Conservation (phyloP, 106 monocot genomes). For the Dioscorea alata region DNA sequence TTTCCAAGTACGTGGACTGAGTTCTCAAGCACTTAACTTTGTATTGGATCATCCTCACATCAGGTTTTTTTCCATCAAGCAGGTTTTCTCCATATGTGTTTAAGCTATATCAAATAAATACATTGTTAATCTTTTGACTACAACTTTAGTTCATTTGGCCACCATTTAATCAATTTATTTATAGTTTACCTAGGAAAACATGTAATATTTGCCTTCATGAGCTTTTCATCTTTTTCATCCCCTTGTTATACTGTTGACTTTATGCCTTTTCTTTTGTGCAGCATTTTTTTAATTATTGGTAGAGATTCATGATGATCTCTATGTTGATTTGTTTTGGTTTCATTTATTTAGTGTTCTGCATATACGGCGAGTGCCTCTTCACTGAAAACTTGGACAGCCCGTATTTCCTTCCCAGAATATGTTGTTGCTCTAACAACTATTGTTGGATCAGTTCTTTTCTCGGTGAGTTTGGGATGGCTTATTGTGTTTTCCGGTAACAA, state of each 20-base stretch:
- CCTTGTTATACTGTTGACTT: background rate
- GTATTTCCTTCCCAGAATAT: slow-evolving; percentile 80
- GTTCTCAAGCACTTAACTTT: slow-evolving; percentile 58
- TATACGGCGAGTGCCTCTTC: slow-evolving; percentile 49
- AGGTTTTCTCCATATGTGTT: background rate
- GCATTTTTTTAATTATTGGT: no score
- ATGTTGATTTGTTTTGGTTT: background rate
- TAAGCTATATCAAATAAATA: no score
- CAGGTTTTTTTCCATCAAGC: slow-evolving; percentile 28
- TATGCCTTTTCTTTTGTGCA: background rate
- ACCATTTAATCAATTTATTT: no score
- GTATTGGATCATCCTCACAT: slow-evolving; percentile 26
- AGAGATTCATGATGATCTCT: background rate
- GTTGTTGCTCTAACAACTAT: slow-evolving; percentile 84
- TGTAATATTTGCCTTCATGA: no score
- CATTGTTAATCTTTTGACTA: no score
- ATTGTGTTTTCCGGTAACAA: no score
- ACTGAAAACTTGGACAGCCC: slow-evolving; percentile 82
- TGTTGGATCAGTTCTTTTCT: slow-evolving; percentile 84
- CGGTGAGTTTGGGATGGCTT: slow-evolving; percentile 32
- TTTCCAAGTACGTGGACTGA: slow-evolving; percentile 52
- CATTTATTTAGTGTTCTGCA: slow-evolving; percentile 54
- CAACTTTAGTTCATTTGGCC: background rate
- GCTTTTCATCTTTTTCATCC: no score
- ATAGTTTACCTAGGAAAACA: no score